A percentile compares a stretch with the other conserved stretches of the same genome.
These are phyloP conservation scores for Penicillium psychrofluorescens DNA, from an alignment of 495 filamentous ascomycete genomes.

Conservation along the genomic window DNA sequence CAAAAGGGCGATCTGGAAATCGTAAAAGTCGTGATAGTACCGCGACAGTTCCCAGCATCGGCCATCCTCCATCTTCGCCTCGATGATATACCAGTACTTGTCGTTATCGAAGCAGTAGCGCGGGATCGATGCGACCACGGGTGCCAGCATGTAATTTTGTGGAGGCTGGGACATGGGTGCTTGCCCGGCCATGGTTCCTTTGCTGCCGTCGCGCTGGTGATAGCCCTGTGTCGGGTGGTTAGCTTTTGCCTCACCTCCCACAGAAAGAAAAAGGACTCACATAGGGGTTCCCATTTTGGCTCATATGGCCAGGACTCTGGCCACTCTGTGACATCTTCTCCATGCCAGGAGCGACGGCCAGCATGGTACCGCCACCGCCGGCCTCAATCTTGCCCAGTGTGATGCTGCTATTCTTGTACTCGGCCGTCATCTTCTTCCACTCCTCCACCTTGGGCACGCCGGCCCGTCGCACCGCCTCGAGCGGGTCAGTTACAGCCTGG, in stretches of 20 bases:
- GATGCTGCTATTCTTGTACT: slow-evolving; percentile 99
- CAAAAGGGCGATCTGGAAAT: slow-evolving; percentile 92
- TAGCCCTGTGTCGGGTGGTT: slow-evolving; percentile 20
- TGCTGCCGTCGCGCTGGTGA: slow-evolving; percentile 43
- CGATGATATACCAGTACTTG: slow-evolving; percentile 98
- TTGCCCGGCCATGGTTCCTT: slow-evolving; percentile 26
- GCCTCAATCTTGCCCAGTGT: slow-evolving; percentile 84
- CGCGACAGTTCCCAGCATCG: slow-evolving; percentile 86
- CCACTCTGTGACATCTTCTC: slow-evolving; percentile 68
- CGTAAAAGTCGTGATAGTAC: slow-evolving; percentile 98
- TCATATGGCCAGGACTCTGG: slow-evolving; percentile 25
- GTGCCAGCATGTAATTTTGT: slow-evolving; percentile 39
- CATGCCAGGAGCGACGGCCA: slow-evolving; percentile 60
- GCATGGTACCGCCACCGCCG: slow-evolving; percentile 24
- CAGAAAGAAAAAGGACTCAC: no score
- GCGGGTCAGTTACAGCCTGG: slow-evolving; percentile 70
- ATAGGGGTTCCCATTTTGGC: slow-evolving; percentile 40
- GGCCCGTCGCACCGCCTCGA: slow-evolving; percentile 79
- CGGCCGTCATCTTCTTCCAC: slow-evolving; percentile 99
- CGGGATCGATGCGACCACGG: slow-evolving; percentile 77
- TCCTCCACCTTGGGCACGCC: slow-evolving; percentile 97
- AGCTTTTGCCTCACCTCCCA: background rate
- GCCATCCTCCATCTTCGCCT: slow-evolving; percentile 85
- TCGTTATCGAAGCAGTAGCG: slow-evolving; percentile 95
- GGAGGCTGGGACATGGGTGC: slow-evolving; percentile 13